Percentiles rank a stretch among this genome's conserved stretches.
phyloP scores from a whole-genome alignment of 352 stramenopile species.

The Pythium brassicae region DNA sequence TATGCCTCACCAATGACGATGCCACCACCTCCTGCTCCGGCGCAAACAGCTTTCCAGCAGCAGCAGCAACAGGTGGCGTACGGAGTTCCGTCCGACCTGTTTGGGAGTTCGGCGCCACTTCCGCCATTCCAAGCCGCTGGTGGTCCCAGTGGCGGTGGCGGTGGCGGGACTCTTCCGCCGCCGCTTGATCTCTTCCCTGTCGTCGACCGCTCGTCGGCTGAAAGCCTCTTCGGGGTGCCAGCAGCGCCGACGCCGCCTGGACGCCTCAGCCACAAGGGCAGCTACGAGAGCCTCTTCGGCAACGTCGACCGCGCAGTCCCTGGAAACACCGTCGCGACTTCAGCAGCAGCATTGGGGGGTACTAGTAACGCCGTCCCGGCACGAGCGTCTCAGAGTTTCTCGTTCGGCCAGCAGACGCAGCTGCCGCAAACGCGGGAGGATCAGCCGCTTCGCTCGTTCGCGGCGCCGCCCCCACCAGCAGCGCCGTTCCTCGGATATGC shows the following conservation, averaged over 20 bases:
- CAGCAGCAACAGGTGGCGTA: constrained; percentile 5
- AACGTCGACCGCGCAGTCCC: constrained; percentile 15
- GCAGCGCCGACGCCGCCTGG: constrained; percentile 24
- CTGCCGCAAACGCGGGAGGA: constrained; percentile 6
- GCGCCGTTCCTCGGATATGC: constrained; percentile 68
- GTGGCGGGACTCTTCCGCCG: not conserved
- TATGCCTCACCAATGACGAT: not conserved
- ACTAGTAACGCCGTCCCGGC: constrained; percentile 2
- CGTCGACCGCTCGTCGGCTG: constrained; percentile 18
- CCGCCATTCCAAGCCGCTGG: constrained; percentile 30
- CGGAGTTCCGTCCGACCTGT: constrained; percentile 13
- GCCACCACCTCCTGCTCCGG: too few relatives aligned
- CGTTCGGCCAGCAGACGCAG: constrained; percentile 31
- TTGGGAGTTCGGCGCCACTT: constrained; percentile 6
- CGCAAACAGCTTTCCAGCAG: constrained; percentile 7
- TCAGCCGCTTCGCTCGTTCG: constrained; percentile 6
- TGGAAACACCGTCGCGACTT: constrained; percentile 9
- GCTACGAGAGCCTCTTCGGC: constrained; percentile 45
- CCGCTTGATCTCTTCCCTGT: constrained; percentile 22
- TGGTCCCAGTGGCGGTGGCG: constrained; percentile 8
- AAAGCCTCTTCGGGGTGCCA: constrained; percentile 35
- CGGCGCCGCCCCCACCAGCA: constrained; percentile 39
- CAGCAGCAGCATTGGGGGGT: too few relatives aligned
- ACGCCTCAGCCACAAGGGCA: constrained; percentile 21
- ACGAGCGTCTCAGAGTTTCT: constrained; percentile 42